phyloP scores from a whole-genome alignment of 148 eudicot species.

The Nyssa sinensis region DNA sequence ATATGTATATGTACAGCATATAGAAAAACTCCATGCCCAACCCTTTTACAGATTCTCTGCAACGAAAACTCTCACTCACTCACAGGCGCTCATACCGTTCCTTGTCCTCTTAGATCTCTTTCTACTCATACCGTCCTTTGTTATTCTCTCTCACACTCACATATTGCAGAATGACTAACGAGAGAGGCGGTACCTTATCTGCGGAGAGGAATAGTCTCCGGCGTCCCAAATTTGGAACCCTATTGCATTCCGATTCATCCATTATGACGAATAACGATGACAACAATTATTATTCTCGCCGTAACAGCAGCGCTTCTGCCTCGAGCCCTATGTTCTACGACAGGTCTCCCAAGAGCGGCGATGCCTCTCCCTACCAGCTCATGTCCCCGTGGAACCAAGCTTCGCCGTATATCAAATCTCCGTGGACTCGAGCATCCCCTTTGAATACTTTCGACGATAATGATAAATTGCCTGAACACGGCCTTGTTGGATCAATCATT shows the following conservation, averaged over 20 bases:
- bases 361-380: not conserved
- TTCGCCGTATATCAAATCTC: conserved; percentile 40
- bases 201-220: not conserved
- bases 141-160: too few relatives aligned
- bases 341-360: not conserved
- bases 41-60: too few relatives aligned
- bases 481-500: conserved; percentile 34
- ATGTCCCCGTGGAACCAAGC: conserved; percentile 28
- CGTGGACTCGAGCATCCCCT: conserved; percentile 39
- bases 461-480: not conserved
- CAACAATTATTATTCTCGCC: not conserved
- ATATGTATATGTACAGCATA: too few relatives aligned
- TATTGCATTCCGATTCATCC: not conserved
- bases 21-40: too few relatives aligned
- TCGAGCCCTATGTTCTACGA: conserved; percentile 4
- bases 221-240: not conserved
- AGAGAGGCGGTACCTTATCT: too few relatives aligned
- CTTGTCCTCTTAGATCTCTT: not conserved
- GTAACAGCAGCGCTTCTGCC: conserved; percentile 15
- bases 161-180: too few relatives aligned
- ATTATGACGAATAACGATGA: not conserved
- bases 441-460: conserved; percentile 16
- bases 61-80: too few relatives aligned
- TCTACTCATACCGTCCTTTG: too few relatives aligned
- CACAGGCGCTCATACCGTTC: not conserved